Base-by-base conservation (phyloP, 2,329 filamentous ascomycete genomes). In the Hymenoscyphus salicellus region DNA sequence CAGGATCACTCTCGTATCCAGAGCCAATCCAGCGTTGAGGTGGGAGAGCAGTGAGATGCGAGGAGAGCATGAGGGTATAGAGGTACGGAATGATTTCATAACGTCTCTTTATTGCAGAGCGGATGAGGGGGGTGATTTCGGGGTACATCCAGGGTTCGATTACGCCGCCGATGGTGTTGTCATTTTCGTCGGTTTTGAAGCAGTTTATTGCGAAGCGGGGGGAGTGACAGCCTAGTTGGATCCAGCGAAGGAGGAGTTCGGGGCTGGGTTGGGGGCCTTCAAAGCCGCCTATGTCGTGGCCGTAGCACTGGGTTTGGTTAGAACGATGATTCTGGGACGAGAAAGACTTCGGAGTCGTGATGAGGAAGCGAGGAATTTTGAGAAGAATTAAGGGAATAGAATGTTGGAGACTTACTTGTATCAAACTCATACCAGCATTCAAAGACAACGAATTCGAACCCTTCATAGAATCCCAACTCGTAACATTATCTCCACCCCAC, bases 131-230 rank as follows among this genome's bases (percentile, higher is more conserved):
- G 0, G 87, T 86, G 32, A 87, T 86, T 41, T 87, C 83, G 0
- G 88, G 86, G 71, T 91, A 89, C 87, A 91, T 91, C 87, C 88
- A 92, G 0, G 89, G 89, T 77, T 91, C 89, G 64, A 92, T 92
- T 0, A 92, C 88, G 41, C 90, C 89, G 7, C 89, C 89, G 28
- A 90, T 81, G 0, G 80, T 80, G 70, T 87, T 91, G 75, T 91
- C 86, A 0, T 83, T 78, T 0, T 84, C 82, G 0, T 83, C 84
- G 0, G 89, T 92, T 78, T 92, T 92, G 83, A 89, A 91, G 76
- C 89, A 92, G 76, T 92, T 92, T 78, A 91, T 91, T 11, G 89
- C 87, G 70, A 92, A 91, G 0, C 89, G 85, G 0, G 86, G 83
- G 1, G 87, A 89, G 77, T 91, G 84, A 65, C 87, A 84, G 5